These are phyloP conservation scores for Xenosphaeropsis pyriputrescens DNA, from an alignment of 2,329 filamentous ascomycete species.

Conservation along the genomic window DNA sequence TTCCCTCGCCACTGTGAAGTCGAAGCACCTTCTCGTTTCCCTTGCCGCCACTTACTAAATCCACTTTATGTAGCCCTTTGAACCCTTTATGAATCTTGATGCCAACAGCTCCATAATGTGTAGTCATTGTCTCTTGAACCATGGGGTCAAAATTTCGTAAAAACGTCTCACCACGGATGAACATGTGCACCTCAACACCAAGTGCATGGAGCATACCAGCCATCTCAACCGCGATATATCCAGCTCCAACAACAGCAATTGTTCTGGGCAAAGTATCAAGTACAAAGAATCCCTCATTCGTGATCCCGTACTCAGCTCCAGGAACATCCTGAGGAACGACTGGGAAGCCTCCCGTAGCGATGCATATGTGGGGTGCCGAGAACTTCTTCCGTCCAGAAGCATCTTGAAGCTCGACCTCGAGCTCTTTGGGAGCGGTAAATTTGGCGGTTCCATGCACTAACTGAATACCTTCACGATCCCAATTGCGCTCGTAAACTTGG, in stretches of 20 bases:
- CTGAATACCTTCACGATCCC: slow-evolving; percentile 31
- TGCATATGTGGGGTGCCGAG: slow-evolving; percentile 28
- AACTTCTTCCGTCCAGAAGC: slow-evolving; percentile 22
- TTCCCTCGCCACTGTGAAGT: slow-evolving; percentile 24
- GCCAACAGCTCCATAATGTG: slow-evolving; percentile 30
- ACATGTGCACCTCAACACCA: slow-evolving; percentile 33
- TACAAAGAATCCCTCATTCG: slow-evolving; percentile 33
- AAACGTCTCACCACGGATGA: slow-evolving; percentile 30
- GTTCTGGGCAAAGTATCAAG: slow-evolving; percentile 33
- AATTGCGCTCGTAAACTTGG: slow-evolving; percentile 31
- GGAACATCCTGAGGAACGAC: slow-evolving; percentile 21
- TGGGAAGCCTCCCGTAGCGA: slow-evolving; percentile 31
- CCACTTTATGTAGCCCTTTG: slow-evolving; percentile 28
- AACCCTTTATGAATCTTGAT: slow-evolving; percentile 30
- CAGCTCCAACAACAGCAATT: slow-evolving; percentile 32
- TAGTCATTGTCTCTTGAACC: slow-evolving; percentile 33
- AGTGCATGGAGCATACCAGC: slow-evolving; percentile 32
- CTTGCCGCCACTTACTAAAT: slow-evolving; percentile 10
- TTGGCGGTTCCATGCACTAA: slow-evolving; percentile 30
- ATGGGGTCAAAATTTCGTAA: slow-evolving; percentile 35
- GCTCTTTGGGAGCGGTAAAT: slow-evolving; percentile 26
- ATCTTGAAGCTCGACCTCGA: slow-evolving; percentile 26
- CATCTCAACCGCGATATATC: slow-evolving; percentile 34
- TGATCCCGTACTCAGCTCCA: slow-evolving; percentile 32
- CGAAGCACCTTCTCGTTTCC: slow-evolving; percentile 29